Evolutionary conservation across 768 basidiomycete species (phyloP).

Genomic region (Omphalotus guepiniiformis): DNA sequence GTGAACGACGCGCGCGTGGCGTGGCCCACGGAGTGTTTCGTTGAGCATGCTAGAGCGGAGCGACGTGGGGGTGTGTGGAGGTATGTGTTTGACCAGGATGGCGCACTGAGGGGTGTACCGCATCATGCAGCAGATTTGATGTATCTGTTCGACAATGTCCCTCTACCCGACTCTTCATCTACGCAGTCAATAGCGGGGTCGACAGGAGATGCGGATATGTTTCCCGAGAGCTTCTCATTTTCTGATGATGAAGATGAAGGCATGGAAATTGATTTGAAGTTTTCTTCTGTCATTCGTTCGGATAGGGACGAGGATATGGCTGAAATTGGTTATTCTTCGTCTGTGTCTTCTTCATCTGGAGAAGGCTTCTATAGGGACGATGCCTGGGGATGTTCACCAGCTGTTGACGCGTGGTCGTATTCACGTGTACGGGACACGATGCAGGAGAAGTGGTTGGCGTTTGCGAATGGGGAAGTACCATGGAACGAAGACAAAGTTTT

Average conservation of each 20-base stretch:
- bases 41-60: slow-evolving; percentile 43
- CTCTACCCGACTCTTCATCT: slow-evolving; percentile 41
- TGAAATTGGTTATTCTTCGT: slow-evolving; percentile 4
- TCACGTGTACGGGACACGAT: slow-evolving; percentile 63
- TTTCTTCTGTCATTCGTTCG: slow-evolving; percentile 18
- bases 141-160: slow-evolving; percentile 76
- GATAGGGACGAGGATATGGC: slow-evolving; percentile 13
- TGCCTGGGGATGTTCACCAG: slow-evolving; percentile 48
- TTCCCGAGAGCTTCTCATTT: slow-evolving; percentile 26
- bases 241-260: slow-evolving; percentile 32
- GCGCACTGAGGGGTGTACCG: slow-evolving; percentile 56
- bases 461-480: slow-evolving; percentile 69
- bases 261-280: slow-evolving; percentile 26
- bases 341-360: slow-evolving; percentile 4
- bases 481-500: slow-evolving; percentile 69
- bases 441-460: slow-evolving; percentile 71
- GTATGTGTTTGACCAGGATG: slow-evolving; percentile 81
- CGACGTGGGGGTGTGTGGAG: slow-evolving; percentile 69
- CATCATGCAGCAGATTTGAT: slow-evolving; percentile 72
- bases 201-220: slow-evolving; percentile 15
- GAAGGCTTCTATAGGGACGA: slow-evolving; percentile 22
- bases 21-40: slow-evolving; percentile 71
- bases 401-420: slow-evolving; percentile 67
- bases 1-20: slow-evolving; percentile 72
- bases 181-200: slow-evolving; percentile 13